A percentile compares a stretch with the other conserved stretches of the same genome.
phyloP scores from a whole-genome alignment of 169 alveolate species.

The Blepharisma undulans region DNA sequence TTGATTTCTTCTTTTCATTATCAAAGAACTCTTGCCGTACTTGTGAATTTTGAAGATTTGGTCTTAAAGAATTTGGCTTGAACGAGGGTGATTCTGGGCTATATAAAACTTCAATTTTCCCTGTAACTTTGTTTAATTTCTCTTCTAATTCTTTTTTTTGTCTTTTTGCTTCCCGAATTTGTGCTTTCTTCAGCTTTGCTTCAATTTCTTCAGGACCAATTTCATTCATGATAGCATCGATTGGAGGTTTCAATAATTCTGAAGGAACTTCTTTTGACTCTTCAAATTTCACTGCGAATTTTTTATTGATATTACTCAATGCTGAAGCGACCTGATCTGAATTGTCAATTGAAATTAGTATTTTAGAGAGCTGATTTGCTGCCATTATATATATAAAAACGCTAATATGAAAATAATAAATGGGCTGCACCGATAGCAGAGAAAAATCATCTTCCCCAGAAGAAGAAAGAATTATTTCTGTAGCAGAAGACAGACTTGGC shows the following conservation, averaged over 20 bases:
- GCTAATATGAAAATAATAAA: neutral
- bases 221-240: neutral
- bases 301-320: neutral
- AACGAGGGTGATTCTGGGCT: neutral
- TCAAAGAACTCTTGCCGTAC: neutral
- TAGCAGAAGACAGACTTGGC: neutral
- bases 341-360: neutral
- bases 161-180: conserved; percentile 10
- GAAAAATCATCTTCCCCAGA: neutral
- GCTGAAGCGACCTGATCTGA: neutral
- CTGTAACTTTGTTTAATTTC: neutral
- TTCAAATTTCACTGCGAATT: neutral
- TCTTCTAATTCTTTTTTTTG: neutral
- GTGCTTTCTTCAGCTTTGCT: neutral
- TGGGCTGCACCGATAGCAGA: neutral
- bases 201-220: conserved; percentile 13
- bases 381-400: neutral
- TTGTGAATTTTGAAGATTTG: neutral
- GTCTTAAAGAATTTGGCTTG: neutral
- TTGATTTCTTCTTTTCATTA: neutral
- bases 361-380: neutral
- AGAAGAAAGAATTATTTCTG: neutral
- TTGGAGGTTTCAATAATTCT: neutral
- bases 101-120: neutral
- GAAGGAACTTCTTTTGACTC: neutral